A percentile compares a stretch with the other conserved stretches of the same genome.
Evolutionary conservation across 805 yeast species (phyloP).

Genomic region (Spathaspora boniae): DNA sequence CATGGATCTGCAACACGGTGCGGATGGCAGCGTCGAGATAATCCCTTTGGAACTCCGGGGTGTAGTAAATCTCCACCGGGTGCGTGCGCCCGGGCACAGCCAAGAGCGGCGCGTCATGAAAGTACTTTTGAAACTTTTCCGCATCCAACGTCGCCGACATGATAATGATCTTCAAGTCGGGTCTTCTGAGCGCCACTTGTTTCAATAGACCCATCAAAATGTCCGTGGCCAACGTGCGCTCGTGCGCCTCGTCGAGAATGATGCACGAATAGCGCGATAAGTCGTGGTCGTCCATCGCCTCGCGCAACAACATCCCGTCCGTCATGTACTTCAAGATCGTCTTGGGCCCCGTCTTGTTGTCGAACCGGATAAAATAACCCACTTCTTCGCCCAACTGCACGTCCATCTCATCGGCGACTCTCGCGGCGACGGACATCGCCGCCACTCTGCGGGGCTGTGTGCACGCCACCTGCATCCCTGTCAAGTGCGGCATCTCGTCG

Average conservation of each 20-base stretch:
- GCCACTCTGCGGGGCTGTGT: conserved; percentile 98
- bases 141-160: conserved; percentile 99
- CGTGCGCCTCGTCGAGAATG: conserved; percentile 96
- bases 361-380: conserved; percentile 93
- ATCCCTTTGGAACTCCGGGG: conserved; percentile 95
- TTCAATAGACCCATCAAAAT: conserved; percentile 92
- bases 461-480: conserved; percentile 87
- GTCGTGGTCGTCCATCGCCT: conserved; percentile 95
- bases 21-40: conserved; percentile 92
- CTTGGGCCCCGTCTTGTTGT: conserved; percentile 74
- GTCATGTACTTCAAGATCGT: conserved; percentile 95
- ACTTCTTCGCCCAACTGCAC: conserved; percentile 90
- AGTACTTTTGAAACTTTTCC: conserved; percentile 87
- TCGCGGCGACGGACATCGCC: conserved; percentile 96
- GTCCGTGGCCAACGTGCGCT: conserved; percentile 94
- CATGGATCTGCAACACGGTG: conserved; percentile 94
- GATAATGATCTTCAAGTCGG: conserved; percentile 85
- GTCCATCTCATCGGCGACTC: conserved; percentile 98
- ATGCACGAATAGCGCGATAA: conserved; percentile 80
- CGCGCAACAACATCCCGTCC: conserved; percentile 96
- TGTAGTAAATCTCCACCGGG: conserved; percentile 95
- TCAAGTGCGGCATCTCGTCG: conserved; percentile 88
- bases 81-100: conserved; percentile 98
- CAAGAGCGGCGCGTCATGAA: conserved; percentile 85
- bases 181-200: conserved; percentile 73